Percentiles rank a stretch among this genome's conserved stretches.
These are phyloP conservation scores for Lactifluus hygrophoroides DNA, from an alignment of 768 basidiomycete species.

Conservation along the genomic window DNA sequence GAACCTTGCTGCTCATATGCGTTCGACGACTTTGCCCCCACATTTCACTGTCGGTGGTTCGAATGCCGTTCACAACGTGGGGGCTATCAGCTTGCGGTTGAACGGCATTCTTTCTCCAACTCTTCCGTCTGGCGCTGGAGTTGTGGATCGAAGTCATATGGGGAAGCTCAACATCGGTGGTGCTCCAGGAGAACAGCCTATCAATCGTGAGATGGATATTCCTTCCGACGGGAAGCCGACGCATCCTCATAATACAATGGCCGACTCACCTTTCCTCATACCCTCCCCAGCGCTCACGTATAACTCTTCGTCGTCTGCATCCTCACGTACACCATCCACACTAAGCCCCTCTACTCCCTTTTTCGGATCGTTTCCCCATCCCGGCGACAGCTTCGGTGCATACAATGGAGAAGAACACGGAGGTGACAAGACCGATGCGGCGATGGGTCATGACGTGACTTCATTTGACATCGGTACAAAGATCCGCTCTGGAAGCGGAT, in stretches of 20 bases:
- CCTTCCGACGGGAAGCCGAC: constrained; percentile 7
- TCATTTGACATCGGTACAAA: constrained; percentile 12
- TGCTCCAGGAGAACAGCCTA: constrained; percentile 2
- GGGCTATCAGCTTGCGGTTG: constrained; percentile 7
- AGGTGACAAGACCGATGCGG: constrained; percentile 9
- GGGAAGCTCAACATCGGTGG: constrained; percentile 5
- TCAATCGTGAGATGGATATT: constrained; percentile 5
- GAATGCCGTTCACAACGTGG: background rate
- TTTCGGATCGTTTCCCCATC: constrained; percentile 45
- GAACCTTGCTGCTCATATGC: constrained; percentile 18
- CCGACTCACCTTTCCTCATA: constrained; percentile 43
- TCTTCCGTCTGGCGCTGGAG: constrained; percentile 7
- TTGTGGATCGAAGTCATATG: constrained; percentile 1
- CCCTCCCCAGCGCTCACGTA: constrained; percentile 59
- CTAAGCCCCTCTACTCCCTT: constrained; percentile 67
- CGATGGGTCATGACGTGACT: constrained; percentile 11
- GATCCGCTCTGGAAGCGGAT: constrained; percentile 18
- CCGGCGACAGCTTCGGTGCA: constrained; percentile 27
- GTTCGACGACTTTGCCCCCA: constrained; percentile 20
- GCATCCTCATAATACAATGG: constrained; percentile 7
- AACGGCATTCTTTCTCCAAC: constrained; percentile 19
- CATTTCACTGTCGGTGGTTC: constrained; percentile 16
- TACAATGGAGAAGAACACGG: constrained; percentile 15
- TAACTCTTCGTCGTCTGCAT: constrained; percentile 24
- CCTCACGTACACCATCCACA: constrained; percentile 54